These are phyloP conservation scores for Zea luxurians DNA, from an alignment of 176 grass and related monocot genomes.

Conservation along the genomic window DNA sequence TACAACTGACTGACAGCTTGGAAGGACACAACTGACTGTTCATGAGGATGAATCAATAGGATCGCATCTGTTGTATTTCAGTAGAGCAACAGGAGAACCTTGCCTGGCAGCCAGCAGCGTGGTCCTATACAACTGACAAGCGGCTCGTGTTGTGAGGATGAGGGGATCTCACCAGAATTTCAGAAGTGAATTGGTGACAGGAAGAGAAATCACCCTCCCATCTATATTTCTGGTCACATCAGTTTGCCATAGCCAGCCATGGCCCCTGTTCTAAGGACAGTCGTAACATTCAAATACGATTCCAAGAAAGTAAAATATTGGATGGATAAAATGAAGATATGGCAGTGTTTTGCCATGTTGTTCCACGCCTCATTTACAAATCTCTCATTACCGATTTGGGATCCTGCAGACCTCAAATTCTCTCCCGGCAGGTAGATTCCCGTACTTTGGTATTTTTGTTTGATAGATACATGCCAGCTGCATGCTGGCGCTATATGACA, in stretches of 20 bases:
- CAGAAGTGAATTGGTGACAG: slow-evolving; percentile 6
- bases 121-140: slow-evolving; percentile 42
- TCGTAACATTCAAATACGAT: not conserved
- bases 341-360: not conserved
- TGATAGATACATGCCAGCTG: slow-evolving; percentile 35
- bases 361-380: not conserved
- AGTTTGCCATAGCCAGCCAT: not conserved
- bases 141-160: slow-evolving; percentile 29
- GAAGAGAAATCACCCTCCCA: not conserved
- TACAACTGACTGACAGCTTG: slow-evolving; percentile 41
- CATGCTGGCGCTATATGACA: slow-evolving; percentile 38
- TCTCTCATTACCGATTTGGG: slow-evolving; percentile 11
- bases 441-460: slow-evolving; percentile 48
- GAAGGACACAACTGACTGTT: slow-evolving; percentile 42
- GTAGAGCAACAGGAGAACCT: slow-evolving; percentile 55
- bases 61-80: slow-evolving; percentile 37
- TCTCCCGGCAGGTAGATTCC: slow-evolving; percentile 38
- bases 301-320: slow-evolving; percentile 7
- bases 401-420: not conserved
- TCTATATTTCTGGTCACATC: not conserved
- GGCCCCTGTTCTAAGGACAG: not conserved
- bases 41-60: slow-evolving; percentile 43
- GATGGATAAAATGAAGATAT: not conserved
- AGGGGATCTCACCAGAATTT: slow-evolving; percentile 19
- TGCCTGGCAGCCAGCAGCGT: slow-evolving; percentile 36